Percentiles rank a stretch among this genome's conserved stretches.
phyloP scores from a whole-genome alignment of 2,329 filamentous ascomycete species.

The Neopestalotiopsis sp. region DNA sequence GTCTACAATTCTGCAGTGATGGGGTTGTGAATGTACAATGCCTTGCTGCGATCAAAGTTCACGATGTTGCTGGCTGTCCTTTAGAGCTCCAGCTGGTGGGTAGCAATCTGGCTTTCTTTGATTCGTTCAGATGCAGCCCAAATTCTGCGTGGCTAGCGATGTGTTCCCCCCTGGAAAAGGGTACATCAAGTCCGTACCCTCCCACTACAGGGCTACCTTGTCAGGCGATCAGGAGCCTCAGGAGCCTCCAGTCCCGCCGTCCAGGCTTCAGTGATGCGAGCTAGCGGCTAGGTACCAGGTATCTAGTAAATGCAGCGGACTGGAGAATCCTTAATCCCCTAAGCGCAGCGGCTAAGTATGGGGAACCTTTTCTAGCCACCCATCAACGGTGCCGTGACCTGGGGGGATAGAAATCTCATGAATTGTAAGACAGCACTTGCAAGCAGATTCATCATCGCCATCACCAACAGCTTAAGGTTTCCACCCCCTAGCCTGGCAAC shows the following conservation, averaged over 20 bases:
- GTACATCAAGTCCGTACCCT: not conserved
- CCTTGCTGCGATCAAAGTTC: not conserved
- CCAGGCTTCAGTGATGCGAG: too few relatives aligned
- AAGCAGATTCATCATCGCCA: not conserved
- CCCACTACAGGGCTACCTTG: not conserved
- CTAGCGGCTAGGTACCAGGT: too few relatives aligned
- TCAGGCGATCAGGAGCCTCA: not conserved
- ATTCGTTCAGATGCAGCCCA: not conserved
- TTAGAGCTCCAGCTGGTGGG: not conserved
- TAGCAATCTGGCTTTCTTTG: conserved; percentile 12
- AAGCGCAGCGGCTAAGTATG: not conserved
- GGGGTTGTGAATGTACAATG: not conserved
- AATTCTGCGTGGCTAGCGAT: not conserved
- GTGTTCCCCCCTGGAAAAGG: not conserved
- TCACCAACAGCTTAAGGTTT: not conserved
- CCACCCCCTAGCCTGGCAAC: not conserved
- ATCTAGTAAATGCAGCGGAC: not conserved
- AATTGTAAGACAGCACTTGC: not conserved
- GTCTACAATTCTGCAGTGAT: not conserved
- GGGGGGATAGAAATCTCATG: not conserved
- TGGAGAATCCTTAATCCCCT: conserved; percentile 9
- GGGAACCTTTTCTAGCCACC: not conserved
- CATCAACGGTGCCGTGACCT: too few relatives aligned
- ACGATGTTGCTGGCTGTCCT: not conserved
- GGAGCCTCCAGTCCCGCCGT: too few relatives aligned